A percentile compares a stretch with the other conserved stretches of the same genome.
Conservation (phyloP, 345 rosid genomes). For the Salix caprea region DNA sequence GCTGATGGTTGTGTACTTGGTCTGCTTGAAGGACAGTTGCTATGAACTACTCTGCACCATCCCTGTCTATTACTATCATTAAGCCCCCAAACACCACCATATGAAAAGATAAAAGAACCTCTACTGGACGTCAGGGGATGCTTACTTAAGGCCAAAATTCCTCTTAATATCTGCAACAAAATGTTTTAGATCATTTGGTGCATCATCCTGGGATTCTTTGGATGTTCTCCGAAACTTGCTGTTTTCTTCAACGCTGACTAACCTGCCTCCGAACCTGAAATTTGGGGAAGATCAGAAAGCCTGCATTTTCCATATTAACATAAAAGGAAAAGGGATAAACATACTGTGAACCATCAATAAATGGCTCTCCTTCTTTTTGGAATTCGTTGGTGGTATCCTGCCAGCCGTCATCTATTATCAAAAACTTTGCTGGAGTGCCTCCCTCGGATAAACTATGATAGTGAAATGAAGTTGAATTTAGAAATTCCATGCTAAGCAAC, state of each 20-base stretch:
- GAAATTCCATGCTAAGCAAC: neutral
- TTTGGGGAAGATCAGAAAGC: conserved; percentile 1
- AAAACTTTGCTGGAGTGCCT: conserved; percentile 52
- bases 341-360: conserved; percentile 50
- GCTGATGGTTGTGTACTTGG: too few species aligned
- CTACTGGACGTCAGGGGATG: neutral
- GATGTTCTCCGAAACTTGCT: conserved; percentile 34
- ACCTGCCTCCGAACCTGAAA: conserved; percentile 55
- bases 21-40: too few species aligned
- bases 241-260: conserved; percentile 45
- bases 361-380: conserved; percentile 48
- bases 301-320: neutral
- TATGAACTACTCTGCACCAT: too few species aligned
- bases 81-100: too few species aligned
- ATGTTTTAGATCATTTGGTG: conserved; percentile 39
- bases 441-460: conserved; percentile 45
- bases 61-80: too few species aligned
- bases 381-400: conserved; percentile 52
- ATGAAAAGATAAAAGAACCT: neutral
- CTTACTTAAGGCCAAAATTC: conserved; percentile 44
- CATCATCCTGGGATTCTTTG: conserved; percentile 21
- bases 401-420: conserved; percentile 65
- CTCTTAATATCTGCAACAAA: conserved; percentile 46
- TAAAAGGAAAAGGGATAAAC: conserved; percentile 1
- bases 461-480: neutral